Percentiles rank a stretch among this genome's conserved stretches.
phyloP scores from a whole-genome alignment of 108 stramenopile species.

The Cyclotella baltica region DNA sequence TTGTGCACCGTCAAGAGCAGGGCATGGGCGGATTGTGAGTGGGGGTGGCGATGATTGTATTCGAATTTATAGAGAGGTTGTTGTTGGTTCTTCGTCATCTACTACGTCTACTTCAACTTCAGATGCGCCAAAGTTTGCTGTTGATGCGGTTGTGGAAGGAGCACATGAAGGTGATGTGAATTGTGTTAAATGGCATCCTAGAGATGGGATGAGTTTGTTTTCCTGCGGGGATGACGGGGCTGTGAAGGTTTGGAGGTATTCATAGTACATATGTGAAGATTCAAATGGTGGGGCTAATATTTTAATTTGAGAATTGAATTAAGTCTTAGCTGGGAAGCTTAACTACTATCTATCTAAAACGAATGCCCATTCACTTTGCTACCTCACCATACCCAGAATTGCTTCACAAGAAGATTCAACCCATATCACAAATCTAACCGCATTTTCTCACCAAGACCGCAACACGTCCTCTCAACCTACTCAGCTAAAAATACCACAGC shows the following conservation, averaged over 20 bases:
- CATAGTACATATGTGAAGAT: conserved; percentile 8
- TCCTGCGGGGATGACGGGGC: conserved; percentile 93
- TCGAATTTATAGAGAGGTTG: conserved; percentile 71
- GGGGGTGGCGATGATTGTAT: conserved; percentile 90
- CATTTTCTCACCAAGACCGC: no score
- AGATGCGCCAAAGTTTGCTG: conserved; percentile 71
- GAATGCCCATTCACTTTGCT: no score
- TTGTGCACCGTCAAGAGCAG: conserved; percentile 82
- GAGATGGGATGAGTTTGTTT: conserved; percentile 72
- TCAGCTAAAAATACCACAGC: no score
- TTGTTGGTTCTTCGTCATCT: conserved; percentile 44
- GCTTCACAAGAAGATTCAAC: no score
- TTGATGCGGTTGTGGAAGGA: conserved; percentile 52
- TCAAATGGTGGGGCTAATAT: no score
- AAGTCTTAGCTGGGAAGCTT: no score
- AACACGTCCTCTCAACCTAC: no score
- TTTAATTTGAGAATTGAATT: neutral
- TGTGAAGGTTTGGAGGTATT: conserved; percentile 87
- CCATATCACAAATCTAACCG: no score
- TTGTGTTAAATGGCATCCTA: conserved; percentile 95
- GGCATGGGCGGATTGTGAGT: conserved; percentile 82
- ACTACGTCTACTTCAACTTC: no score
- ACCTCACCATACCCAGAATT: no score
- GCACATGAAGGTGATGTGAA: conserved; percentile 95
- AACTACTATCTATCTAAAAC: no score